These are phyloP conservation scores for Jacaranda copaia DNA, from an alignment of 257 asterid species.

Conservation along the genomic window DNA sequence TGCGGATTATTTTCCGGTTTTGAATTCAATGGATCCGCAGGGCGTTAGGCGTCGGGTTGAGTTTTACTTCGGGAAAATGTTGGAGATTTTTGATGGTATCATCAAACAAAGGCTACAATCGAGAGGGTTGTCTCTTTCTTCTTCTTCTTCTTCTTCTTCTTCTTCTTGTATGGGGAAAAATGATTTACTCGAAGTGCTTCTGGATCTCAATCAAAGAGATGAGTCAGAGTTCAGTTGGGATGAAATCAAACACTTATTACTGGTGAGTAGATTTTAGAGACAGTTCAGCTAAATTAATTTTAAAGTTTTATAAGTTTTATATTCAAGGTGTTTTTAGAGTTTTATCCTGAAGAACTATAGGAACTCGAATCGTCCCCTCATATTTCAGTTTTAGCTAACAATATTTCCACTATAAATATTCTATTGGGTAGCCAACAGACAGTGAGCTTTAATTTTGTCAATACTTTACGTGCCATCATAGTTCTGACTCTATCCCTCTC, in stretches of 20 bases:
- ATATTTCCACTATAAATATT: too few relatives aligned
- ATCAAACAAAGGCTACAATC: constrained; percentile 21
- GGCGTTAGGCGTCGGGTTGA: constrained; percentile 6
- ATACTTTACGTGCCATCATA: too few relatives aligned
- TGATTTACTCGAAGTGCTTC: constrained; percentile 35
- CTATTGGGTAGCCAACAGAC: too few relatives aligned
- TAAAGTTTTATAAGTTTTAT: too few relatives aligned
- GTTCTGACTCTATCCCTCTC: too few relatives aligned
- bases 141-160: neutral
- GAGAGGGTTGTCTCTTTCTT: neutral
- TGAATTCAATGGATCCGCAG: constrained; percentile 24
- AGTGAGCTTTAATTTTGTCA: too few relatives aligned
- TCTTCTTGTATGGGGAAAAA: neutral
- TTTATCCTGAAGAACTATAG: too few relatives aligned
- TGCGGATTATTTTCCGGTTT: constrained; percentile 17
- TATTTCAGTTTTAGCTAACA: too few relatives aligned
- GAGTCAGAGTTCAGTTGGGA: neutral
- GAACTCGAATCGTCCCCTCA: too few relatives aligned
- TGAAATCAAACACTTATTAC: neutral
- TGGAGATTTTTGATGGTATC: constrained; percentile 25
- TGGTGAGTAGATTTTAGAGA: neutral
- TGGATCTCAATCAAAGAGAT: constrained; percentile 14
- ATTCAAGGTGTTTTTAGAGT: too few relatives aligned
- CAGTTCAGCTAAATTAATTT: too few relatives aligned
- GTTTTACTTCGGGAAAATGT: neutral